A percentile compares a stretch with the other conserved stretches of the same genome.
Conservation (phyloP, 2,329 filamentous ascomycete genomes). For the Paracorniculantispora psalliotae region DNA sequence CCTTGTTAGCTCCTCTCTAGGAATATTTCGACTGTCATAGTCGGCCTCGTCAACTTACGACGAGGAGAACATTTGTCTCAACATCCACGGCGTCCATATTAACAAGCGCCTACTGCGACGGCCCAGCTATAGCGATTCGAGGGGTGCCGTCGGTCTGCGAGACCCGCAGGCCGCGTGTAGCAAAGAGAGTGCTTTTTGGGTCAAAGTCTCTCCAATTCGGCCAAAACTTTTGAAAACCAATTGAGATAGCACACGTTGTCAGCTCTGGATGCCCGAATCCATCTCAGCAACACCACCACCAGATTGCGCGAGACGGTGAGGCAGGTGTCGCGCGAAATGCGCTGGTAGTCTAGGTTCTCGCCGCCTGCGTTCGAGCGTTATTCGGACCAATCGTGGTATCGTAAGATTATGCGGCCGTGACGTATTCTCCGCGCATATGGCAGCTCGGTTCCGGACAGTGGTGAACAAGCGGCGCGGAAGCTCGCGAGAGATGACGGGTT, state of each 20-base stretch:
- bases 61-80: constrained; percentile 56
- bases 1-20: constrained; percentile 16
- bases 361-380: background rate
- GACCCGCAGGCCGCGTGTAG: background rate
- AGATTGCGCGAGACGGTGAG: background rate
- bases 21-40: background rate
- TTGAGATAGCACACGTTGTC: background rate
- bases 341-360: background rate
- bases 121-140: background rate
- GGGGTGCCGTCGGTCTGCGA: background rate
- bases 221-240: background rate
- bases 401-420: background rate
- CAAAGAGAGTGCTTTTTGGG: background rate
- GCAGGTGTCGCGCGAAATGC: background rate
- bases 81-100: constrained; percentile 61
- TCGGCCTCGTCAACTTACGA: constrained; percentile 39
- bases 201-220: background rate
- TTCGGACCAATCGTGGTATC: background rate
- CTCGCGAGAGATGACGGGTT: constrained; percentile 3
- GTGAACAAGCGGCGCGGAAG: background rate
- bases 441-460: background rate
- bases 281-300: background rate
- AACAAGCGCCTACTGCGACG: background rate
- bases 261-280: background rate
- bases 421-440: background rate